Percentiles rank a stretch among this genome's conserved stretches.
phyloP scores from a whole-genome alignment of 78 protist species.

The Reticulomyxa filosa region DNA sequence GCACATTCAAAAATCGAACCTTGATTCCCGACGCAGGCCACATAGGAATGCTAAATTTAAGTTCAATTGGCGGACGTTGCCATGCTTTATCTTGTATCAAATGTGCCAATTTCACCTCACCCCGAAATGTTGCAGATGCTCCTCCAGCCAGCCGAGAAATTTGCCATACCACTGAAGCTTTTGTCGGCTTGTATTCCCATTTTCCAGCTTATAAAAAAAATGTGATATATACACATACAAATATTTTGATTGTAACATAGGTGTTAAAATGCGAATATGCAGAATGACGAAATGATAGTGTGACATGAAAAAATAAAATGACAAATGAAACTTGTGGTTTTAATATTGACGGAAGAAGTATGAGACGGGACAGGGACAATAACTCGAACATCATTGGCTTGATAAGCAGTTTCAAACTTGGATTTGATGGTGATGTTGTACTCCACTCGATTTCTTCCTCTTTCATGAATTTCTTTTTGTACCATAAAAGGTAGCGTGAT shows the following conservation, averaged over 20 bases:
- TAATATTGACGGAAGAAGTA: no score
- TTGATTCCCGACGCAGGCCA: conserved; percentile 68
- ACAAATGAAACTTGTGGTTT: no score
- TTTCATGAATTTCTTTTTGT: not conserved
- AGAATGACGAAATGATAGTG: no score
- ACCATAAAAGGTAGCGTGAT: conserved; percentile 56
- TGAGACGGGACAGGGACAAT: conserved; percentile 14
- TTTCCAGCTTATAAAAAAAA: not conserved
- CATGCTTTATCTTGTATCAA: conserved; percentile 33
- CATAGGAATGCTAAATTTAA: conserved; percentile 73
- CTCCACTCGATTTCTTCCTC: conserved; percentile 8
- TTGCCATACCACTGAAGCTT: conserved; percentile 20
- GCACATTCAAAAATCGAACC: conserved; percentile 14
- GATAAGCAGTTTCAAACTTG: not conserved
- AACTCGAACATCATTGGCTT: conserved; percentile 9
- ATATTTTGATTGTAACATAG: no score
- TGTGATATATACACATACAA: no score
- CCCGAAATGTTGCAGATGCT: no score
- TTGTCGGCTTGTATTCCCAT: no score
- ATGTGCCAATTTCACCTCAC: conserved; percentile 48
- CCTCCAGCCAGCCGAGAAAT: conserved; percentile 60
- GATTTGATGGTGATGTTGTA: conserved; percentile 1
- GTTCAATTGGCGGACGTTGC: conserved; percentile 66
- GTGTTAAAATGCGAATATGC: no score
- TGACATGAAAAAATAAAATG: no score